These are phyloP conservation scores for Tylopilus sp. DNA, from an alignment of 1,284 basidiomycete species.

Conservation along the genomic window DNA sequence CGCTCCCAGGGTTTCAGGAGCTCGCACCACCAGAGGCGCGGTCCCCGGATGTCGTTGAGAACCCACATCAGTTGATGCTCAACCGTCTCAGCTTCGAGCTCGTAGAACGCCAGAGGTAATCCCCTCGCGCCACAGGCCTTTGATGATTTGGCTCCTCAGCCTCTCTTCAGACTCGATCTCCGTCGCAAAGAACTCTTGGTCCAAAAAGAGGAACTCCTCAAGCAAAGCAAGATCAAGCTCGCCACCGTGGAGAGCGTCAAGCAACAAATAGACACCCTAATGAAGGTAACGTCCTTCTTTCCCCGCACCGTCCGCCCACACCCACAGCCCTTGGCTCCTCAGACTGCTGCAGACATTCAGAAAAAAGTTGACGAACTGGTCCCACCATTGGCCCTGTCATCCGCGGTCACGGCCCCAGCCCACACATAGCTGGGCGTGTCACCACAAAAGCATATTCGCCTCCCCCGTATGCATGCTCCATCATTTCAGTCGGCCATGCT, in stretches of 20 bases:
- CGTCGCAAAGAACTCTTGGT: constrained; percentile 58
- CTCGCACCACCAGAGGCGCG: constrained; percentile 66
- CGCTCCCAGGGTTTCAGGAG: constrained; percentile 58
- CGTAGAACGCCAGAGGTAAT: constrained; percentile 72
- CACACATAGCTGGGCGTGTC: constrained; percentile 14
- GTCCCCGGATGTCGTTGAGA: constrained; percentile 52
- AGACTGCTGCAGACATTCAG: constrained; percentile 68
- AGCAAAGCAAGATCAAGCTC: constrained; percentile 63
- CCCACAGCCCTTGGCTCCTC: constrained; percentile 17
- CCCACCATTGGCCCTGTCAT: constrained; percentile 36
- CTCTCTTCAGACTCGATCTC: constrained; percentile 54
- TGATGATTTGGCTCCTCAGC: constrained; percentile 9
- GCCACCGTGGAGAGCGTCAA: constrained; percentile 71
- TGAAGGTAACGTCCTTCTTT: constrained; percentile 50
- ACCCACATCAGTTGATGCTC: constrained; percentile 77
- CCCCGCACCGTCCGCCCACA: constrained; percentile 8
- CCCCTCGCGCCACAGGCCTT: constrained; percentile 6
- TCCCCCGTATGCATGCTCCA: neutral
- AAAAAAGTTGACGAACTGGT: constrained; percentile 72
- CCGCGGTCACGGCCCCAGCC: constrained; percentile 25
- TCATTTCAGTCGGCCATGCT: constrained; percentile 2
- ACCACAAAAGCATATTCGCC: neutral
- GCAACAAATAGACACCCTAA: constrained; percentile 63
- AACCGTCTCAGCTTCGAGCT: constrained; percentile 79
- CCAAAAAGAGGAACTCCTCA: constrained; percentile 70